A percentile compares a stretch with the other conserved stretches of the same genome.
These are phyloP conservation scores for Colletotrichum simmondsii DNA, from an alignment of 2,329 filamentous ascomycete genomes.

Conservation along the genomic window DNA sequence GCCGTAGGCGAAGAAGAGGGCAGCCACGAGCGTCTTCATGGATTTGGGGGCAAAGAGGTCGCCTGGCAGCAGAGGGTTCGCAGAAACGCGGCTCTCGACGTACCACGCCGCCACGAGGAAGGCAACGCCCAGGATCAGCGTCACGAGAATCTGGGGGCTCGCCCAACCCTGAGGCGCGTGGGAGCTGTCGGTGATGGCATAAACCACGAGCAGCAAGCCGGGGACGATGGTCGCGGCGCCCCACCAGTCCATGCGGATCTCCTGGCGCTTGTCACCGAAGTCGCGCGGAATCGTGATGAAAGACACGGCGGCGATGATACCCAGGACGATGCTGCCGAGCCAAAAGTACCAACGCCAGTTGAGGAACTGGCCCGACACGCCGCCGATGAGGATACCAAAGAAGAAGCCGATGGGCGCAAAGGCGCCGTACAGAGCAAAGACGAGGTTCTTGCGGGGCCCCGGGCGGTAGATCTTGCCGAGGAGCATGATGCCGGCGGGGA, in stretches of 20 bases:
- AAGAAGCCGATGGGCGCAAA: conserved; percentile 70
- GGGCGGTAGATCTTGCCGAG: conserved; percentile 76
- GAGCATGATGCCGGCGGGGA: conserved; percentile 78
- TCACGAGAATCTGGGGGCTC: conserved; percentile 73
- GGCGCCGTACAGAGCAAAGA: conserved; percentile 69
- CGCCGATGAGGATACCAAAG: conserved; percentile 74
- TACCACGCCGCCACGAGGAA: conserved; percentile 66
- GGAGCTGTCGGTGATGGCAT: conserved; percentile 73
- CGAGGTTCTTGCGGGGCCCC: conserved; percentile 76
- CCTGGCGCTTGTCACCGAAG: conserved; percentile 38
- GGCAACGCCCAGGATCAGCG: conserved; percentile 66
- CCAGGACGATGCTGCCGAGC: conserved; percentile 61
- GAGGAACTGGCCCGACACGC: conserved; percentile 68
- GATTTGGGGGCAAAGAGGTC: conserved; percentile 72
- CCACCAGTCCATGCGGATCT: conserved; percentile 68
- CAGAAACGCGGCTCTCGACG: conserved; percentile 70
- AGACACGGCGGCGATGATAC: conserved; percentile 58
- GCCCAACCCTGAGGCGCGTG: conserved; percentile 71
- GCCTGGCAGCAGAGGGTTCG: conserved; percentile 69
- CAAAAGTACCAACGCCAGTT: conserved; percentile 79
- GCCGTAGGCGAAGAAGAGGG: conserved; percentile 70
- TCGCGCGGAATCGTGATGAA: conserved; percentile 51
- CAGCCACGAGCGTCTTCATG: conserved; percentile 67
- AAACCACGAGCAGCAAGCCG: conserved; percentile 72
- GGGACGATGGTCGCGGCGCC: conserved; percentile 64